Evolutionary conservation across 2,329 filamentous ascomycete genomes (phyloP).

Genomic region (Orbilia oligospora): DNA sequence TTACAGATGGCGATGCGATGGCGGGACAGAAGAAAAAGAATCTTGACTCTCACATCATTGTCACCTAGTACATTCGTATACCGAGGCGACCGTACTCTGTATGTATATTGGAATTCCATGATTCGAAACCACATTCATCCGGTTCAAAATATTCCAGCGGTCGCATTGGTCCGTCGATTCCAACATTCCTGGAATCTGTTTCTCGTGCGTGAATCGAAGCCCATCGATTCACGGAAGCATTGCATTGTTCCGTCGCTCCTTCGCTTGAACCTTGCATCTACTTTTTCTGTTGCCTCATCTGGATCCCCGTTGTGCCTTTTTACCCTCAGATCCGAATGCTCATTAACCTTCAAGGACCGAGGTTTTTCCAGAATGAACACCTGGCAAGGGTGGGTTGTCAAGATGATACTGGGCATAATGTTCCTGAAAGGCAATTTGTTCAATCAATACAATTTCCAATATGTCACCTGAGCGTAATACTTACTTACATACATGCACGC

Average conservation of each 20-base stretch:
- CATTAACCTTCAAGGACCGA: conserved; percentile 12
- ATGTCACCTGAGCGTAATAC: conserved; percentile 46
- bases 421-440: conserved; percentile 28
- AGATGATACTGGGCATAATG: conserved; percentile 44
- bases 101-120: conserved; percentile 36
- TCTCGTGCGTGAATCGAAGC: conserved; percentile 33
- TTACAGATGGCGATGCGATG: conserved; percentile 17
- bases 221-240: conserved; percentile 54
- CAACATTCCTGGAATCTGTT: conserved; percentile 46
- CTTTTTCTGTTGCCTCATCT: conserved; percentile 34
- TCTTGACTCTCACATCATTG: conserved; percentile 3
- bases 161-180: conserved; percentile 23
- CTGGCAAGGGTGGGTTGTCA: conserved; percentile 18
- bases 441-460: conserved; percentile 37
- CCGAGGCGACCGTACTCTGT: background rate
- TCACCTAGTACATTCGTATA: background rate
- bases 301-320: conserved; percentile 30
- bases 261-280: conserved; percentile 50
- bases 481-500: conserved; percentile 36
- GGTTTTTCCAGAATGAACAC: conserved; percentile 50
- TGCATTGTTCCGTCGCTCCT: conserved; percentile 53
- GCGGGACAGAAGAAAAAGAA: background rate
- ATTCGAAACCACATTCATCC: conserved; percentile 42
- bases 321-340: conserved; percentile 29
- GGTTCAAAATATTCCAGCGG: conserved; percentile 19